Base-by-base conservation (phyloP, 2,329 filamentous ascomycete genomes). In the Albifimbria verrucaria region DNA sequence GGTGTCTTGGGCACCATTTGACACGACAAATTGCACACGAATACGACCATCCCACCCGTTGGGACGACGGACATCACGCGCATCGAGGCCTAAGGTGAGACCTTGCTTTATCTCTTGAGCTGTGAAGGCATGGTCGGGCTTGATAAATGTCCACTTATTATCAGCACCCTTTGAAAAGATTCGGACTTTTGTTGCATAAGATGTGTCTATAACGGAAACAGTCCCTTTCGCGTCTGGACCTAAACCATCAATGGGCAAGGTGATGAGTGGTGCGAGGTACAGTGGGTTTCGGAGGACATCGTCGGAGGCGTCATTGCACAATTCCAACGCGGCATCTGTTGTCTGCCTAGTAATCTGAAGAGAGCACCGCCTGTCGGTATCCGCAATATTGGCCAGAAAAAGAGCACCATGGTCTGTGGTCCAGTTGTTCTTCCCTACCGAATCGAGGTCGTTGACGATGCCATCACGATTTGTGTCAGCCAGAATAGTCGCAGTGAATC, bases 391-490 rank as follows among this genome's bases (percentile, higher is more conserved):
- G 2, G 71, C 59, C 0, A 74, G 61, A 26, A 74, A 68, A 2
- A 74, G 59, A 1, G 71, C 69, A 2, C 71, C 70, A 2, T 50
- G 52, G 0, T 46, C 22, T 1, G 51, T 5, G 0, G 63, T 63
- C 66, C 65, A 68, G 0, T 28, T 36, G 0, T 51, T 28, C 53
- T 69, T 72, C 3, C 53, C 55, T 0, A 9, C 7, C 0, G 56
- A 18, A 36, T 72, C 67, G 0, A 55, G 52, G 2, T 51, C 41
- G 26, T 71, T 64, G 44, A 72, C 57, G 1, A 51, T 43, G 7
- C 70, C 70, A 43, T 73, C 71, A 2, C 70, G 66, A 49, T 73
- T 72, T 9, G 63, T 70, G 53, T 73, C 71, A n/a, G 70, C 70
- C 9, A 59, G 55, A 3, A 67, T 67, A 9, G 57, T 45, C 4